phyloP scores from a whole-genome alignment of 179 eudicot species.

The Heliamphora pulchella region DNA sequence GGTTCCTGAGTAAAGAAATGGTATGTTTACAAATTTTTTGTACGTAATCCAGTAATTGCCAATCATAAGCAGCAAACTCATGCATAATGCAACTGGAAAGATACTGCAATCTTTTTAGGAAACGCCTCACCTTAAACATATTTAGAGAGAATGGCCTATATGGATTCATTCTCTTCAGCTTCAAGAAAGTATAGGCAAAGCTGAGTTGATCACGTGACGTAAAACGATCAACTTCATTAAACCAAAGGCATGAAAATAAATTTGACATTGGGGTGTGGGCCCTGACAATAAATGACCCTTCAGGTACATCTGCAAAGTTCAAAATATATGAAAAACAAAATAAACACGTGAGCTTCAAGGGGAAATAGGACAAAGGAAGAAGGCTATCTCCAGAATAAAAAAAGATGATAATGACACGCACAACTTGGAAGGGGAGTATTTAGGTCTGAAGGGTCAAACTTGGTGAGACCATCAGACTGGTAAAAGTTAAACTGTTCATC shows the following conservation, averaged over 20 bases:
- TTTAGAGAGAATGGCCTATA: conserved; percentile 49
- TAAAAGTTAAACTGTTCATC: conserved; percentile 84
- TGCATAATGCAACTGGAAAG: not conserved
- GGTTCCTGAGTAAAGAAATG: not conserved
- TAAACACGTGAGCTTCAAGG: not conserved
- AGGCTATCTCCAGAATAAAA: conserved; percentile 8
- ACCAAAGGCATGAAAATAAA: conserved; percentile 96
- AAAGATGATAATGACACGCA: conserved; percentile 37
- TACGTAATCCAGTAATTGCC: not conserved
- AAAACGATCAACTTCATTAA: conserved; percentile 92
- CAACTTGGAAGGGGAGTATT: conserved; percentile 77
- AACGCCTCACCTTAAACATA: conserved; percentile 73
- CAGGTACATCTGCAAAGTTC: conserved; percentile 77
- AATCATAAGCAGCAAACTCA: not conserved
- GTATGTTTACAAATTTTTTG: not conserved
- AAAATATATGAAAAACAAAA: conserved; percentile 13
- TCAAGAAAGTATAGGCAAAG: conserved; percentile 84
- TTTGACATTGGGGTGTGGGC: conserved; percentile 97
- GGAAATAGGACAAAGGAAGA: conserved; percentile 15
- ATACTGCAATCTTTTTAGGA: not conserved
- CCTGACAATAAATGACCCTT: conserved; percentile 88
- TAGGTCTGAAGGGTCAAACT: conserved; percentile 72
- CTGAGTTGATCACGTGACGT: conserved; percentile 96
- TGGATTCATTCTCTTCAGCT: conserved; percentile 67
- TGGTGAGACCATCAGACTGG: conserved; percentile 84